A percentile compares a stretch with the other conserved stretches of the same genome.
Evolutionary conservation across 2,329 filamentous ascomycete species (phyloP).

Genomic region (Pseudogymnoascus sp.): DNA sequence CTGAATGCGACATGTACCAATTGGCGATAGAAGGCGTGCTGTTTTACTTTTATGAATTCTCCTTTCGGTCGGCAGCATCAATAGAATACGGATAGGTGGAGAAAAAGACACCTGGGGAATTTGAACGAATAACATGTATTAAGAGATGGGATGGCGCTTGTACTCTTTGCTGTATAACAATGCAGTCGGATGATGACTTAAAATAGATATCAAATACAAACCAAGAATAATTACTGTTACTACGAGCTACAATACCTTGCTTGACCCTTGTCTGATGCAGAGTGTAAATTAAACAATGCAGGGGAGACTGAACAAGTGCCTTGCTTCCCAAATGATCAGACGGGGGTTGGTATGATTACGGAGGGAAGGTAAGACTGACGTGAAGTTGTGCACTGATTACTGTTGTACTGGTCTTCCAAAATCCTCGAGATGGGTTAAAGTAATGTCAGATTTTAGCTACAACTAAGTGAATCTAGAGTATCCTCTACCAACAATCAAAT

Average conservation of each 20-base stretch:
- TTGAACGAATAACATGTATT: neutral
- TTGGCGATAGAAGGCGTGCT: neutral
- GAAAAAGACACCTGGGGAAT: neutral
- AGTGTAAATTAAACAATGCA: neutral
- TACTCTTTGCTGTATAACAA: constrained; percentile 7
- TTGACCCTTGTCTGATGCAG: neutral
- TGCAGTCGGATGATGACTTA: neutral
- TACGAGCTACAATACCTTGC: neutral
- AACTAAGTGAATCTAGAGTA: neutral
- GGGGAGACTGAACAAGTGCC: neutral
- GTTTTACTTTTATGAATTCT: neutral
- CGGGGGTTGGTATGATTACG: neutral
- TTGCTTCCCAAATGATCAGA: neutral
- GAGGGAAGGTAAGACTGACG: neutral
- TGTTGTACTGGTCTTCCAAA: neutral
- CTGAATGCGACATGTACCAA: constrained; percentile 1
- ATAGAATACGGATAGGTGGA: neutral
- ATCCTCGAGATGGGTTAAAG: neutral
- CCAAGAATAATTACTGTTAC: neutral
- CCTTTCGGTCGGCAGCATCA: neutral
- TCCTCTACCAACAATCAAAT: neutral
- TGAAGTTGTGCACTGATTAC: neutral
- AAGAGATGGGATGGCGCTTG: neutral
- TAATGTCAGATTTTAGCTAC: neutral
- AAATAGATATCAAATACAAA: neutral